Conservation (phyloP, 225 moss, liverwort and hornwort species). For the Pseudoscleropodium purum region DNA sequence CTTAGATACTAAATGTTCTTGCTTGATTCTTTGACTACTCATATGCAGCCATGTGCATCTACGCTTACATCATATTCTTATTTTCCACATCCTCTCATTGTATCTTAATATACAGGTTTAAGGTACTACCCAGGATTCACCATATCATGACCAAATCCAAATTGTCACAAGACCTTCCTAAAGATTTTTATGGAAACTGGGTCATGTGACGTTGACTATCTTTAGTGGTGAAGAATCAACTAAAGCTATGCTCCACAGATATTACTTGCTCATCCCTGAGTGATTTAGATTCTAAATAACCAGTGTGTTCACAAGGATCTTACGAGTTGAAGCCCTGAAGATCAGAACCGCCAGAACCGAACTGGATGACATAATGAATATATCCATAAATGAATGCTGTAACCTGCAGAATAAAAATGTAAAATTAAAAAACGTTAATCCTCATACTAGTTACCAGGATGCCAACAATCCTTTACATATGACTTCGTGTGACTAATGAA, state of each 20-base stretch:
- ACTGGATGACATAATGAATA: slow-evolving; percentile 45
- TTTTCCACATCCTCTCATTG: not conserved
- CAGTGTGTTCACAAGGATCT: not conserved
- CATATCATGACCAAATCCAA: not conserved
- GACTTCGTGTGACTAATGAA: not conserved
- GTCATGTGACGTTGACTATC: not conserved
- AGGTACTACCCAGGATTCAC: not conserved
- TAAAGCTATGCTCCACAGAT: not conserved
- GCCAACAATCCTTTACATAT: not conserved
- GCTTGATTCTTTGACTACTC: not conserved
- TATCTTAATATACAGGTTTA: not conserved
- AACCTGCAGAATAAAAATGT: slow-evolving; percentile 26
- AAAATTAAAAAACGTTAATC: not conserved
- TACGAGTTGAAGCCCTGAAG: slow-evolving; percentile 67
- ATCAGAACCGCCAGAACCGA: slow-evolving; percentile 21
- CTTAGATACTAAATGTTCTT: not conserved
- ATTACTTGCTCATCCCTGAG: not conserved
- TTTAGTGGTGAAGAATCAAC: not conserved
- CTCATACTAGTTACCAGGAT: not conserved
- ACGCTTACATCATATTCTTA: not conserved
- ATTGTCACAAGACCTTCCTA: not conserved
- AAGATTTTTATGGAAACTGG: not conserved
- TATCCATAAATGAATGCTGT: slow-evolving; percentile 77
- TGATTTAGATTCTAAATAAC: not conserved
- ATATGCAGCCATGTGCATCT: not conserved